These are phyloP conservation scores for Trifolium fragiferum DNA, from an alignment of 306 rosid species.

Conservation along the genomic window DNA sequence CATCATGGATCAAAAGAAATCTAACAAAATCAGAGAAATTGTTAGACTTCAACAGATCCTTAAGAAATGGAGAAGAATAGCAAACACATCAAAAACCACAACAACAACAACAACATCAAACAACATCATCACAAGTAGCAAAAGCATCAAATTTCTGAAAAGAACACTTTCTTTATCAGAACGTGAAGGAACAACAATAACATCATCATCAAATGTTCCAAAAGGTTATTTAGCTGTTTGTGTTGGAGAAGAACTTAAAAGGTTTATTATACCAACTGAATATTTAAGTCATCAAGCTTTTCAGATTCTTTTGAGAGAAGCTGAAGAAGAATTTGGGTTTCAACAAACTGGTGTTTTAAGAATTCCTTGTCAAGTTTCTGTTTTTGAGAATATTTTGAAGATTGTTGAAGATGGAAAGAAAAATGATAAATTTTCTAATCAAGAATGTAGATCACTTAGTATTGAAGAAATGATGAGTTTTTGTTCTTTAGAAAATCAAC, in stretches of 20 bases:
- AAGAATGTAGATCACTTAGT: slow-evolving; percentile 45
- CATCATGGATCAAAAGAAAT: slow-evolving; percentile 72
- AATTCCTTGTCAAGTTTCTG: slow-evolving; percentile 74
- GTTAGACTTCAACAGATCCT: slow-evolving; percentile 96
- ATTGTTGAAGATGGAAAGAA: slow-evolving; percentile 61
- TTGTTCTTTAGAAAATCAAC: slow-evolving; percentile 57
- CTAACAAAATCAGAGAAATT: slow-evolving; percentile 89
- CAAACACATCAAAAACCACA: slow-evolving; percentile 58
- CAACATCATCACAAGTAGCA: slow-evolving; percentile 44
- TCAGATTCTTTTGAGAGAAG: slow-evolving; percentile 71
- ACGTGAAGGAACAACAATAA: slow-evolving; percentile 38
- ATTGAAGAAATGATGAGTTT: slow-evolving; percentile 49
- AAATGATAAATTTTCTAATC: slow-evolving; percentile 34
- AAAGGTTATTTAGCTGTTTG: slow-evolving; percentile 84
- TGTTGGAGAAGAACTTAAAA: slow-evolving; percentile 77
- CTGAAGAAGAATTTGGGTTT: slow-evolving; percentile 92
- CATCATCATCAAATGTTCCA: slow-evolving; percentile 51
- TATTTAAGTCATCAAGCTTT: slow-evolving; percentile 66
- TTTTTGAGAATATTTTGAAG: slow-evolving; percentile 72
- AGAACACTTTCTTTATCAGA: slow-evolving; percentile 74
- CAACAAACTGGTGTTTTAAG: slow-evolving; percentile 77
- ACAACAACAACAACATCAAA: neutral
- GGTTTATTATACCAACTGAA: slow-evolving; percentile 77
- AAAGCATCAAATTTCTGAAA: slow-evolving; percentile 75
- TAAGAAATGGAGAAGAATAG: slow-evolving; percentile 86